Conservation (phyloP, 176 grass and related monocot genomes). For the Oryza meyeriana region DNA sequence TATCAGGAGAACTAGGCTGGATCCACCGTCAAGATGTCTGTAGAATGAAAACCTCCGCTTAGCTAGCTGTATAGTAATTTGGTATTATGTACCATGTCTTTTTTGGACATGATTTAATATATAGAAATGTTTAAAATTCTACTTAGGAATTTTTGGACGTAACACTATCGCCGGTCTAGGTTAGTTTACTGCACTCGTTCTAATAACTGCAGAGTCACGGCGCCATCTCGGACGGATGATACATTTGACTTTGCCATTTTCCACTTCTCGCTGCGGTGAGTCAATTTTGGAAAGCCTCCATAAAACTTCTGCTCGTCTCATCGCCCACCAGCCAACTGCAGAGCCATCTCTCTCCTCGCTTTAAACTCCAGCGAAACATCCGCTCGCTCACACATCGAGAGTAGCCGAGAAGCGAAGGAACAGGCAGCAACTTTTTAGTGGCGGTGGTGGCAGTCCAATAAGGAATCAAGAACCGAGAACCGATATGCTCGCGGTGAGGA, state of each 20-base stretch:
- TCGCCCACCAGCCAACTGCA: slow-evolving; percentile 30
- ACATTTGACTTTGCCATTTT: slow-evolving; percentile 26
- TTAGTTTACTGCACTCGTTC: too few species aligned
- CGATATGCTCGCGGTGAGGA: neutral
- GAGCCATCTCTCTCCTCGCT: neutral
- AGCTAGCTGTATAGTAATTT: too few species aligned
- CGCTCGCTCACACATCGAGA: neutral
- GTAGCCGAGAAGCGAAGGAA: neutral
- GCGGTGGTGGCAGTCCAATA: neutral
- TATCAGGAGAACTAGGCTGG: too few species aligned
- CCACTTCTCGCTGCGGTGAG: neutral
- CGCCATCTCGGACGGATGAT: neutral
- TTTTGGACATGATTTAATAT: too few species aligned
- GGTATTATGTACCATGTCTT: too few species aligned
- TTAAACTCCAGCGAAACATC: slow-evolving; percentile 33
- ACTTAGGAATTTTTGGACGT: too few species aligned
- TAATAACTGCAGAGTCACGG: too few species aligned
- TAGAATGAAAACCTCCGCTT: too few species aligned
- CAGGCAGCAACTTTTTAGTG: neutral
- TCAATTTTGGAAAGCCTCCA: slow-evolving; percentile 19
- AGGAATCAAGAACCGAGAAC: neutral
- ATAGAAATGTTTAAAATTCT: too few species aligned
- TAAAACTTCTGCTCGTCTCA: slow-evolving; percentile 13
- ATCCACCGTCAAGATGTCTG: too few species aligned
- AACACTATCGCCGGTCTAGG: too few species aligned